Evolutionary conservation across 371 early-diverging fungal species (phyloP).

Genomic region (Mortierella sp.): DNA sequence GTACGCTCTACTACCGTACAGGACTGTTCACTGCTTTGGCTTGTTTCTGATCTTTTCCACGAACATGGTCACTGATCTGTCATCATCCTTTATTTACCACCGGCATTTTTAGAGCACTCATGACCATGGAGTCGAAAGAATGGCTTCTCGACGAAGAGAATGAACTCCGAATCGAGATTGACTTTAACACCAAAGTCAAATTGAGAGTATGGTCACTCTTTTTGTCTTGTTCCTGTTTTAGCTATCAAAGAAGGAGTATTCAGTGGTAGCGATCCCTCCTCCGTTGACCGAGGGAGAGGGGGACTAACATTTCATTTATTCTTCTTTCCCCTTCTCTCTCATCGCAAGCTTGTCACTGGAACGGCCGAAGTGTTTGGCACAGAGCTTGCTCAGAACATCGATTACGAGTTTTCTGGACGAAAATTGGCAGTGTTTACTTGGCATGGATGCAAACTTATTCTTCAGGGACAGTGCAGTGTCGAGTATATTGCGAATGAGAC

Average conservation of each 20-base stretch:
- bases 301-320: no score
- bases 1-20: no score
- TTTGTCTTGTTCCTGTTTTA: not conserved
- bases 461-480: conserved; percentile 75
- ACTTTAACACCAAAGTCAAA: conserved; percentile 55
- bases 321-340: not conserved
- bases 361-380: conserved; percentile 93
- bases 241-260: not conserved
- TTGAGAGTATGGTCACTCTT: conserved; percentile 49
- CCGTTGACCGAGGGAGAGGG: no score
- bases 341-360: conserved; percentile 73
- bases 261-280: not conserved
- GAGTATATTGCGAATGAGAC: conserved; percentile 94
- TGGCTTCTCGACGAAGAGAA: conserved; percentile 60
- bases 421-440: conserved; percentile 95
- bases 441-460: conserved; percentile 86
- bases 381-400: conserved; percentile 81
- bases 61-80: no score
- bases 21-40: no score
- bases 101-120: not conserved
- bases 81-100: no score
- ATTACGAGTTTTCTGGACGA: conserved; percentile 81
- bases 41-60: no score
- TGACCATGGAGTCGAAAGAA: conserved; percentile 46
- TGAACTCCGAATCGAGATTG: conserved; percentile 69